phyloP scores from a whole-genome alignment of 768 basidiomycete species.

The Lactarius tabidus region DNA sequence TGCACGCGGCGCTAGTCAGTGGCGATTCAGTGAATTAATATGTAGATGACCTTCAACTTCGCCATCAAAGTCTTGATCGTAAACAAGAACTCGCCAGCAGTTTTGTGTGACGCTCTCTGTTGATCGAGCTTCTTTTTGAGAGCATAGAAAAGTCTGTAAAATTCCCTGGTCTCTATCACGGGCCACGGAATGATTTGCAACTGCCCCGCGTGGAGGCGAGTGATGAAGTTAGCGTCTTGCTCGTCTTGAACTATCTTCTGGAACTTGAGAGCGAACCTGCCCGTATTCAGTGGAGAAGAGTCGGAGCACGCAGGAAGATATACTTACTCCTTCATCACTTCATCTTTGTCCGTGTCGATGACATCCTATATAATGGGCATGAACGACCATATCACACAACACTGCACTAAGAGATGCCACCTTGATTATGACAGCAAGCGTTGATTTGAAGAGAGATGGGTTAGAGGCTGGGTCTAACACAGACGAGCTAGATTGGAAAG shows the following conservation, averaged over 20 bases:
- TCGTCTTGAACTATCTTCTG: slow-evolving; percentile 57
- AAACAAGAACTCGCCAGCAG: slow-evolving; percentile 42
- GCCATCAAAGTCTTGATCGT: background rate
- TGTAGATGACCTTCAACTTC: background rate
- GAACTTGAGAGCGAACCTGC: slow-evolving; percentile 52
- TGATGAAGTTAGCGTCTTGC: slow-evolving; percentile 36
- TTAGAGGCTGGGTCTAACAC: slow-evolving; percentile 56
- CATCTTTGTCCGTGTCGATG: slow-evolving; percentile 53
- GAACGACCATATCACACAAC: background rate
- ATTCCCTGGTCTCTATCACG: slow-evolving; percentile 39
- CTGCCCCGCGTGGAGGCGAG: background rate
- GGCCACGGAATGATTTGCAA: background rate
- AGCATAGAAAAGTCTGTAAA: slow-evolving; percentile 48
- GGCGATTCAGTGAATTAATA: background rate
- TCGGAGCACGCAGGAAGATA: background rate
- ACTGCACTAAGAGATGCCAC: slow-evolving; percentile 30
- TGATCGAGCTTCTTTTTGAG: slow-evolving; percentile 46
- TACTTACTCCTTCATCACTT: slow-evolving; percentile 53
- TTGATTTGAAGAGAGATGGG: slow-evolving; percentile 54
- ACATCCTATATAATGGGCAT: slow-evolving; percentile 40
- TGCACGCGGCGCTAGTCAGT: background rate
- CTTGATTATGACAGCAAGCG: slow-evolving; percentile 59
- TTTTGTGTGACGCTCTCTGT: slow-evolving; percentile 45
- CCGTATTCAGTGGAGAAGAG: background rate
- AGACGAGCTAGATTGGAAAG: slow-evolving; percentile 52